Base-by-base conservation (phyloP, 2,329 filamentous ascomycete species). In the Scleromitrula shiraiana region DNA sequence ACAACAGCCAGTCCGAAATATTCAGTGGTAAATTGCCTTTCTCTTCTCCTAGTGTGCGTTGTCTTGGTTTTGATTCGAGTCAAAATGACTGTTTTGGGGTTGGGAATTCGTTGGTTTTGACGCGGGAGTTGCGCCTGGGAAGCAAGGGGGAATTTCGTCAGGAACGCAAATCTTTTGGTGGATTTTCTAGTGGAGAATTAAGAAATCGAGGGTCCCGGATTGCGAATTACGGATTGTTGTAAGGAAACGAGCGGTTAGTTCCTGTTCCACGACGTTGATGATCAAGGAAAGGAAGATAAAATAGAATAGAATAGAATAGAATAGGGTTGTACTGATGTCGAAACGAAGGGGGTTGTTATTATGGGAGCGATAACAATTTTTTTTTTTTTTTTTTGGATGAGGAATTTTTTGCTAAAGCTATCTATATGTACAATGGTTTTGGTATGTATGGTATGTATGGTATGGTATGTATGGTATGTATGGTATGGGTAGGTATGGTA, bases 101-200 rank as follows among this genome's bases (percentile, higher is more conserved):
- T 37, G 41, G 45, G 46, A 51, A 42, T 41, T 46, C 35, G 48
- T 50, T 46, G 50, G 23, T 46, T 43, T 38, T 41, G 41, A 43
- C 27, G 50, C 26, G 46, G 46, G 54, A 46, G 49, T 50, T 53
- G 53, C 54, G 53, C 49, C 50, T 51, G 50, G 52, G 40, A 52
- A 58, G 51, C 56, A 56, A 59, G 58, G 56, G 57, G 57, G 49
- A 49, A 42, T 35, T 27, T 36, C 30, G 51, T 46, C 52, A 58
- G 57, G 58, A 56, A 59, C 54, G 56, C 50, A 59, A 42, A 24
- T 19, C 38, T 36, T 45, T 44, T 22, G 23, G 40, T 49, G 46
- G 46, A 45, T 39, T 49, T 38, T 39, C 23, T 26, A 26, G 46
- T 44, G 41, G 46, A 39, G 46, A 48, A 48, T 17, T 43, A 15